phyloP scores from a whole-genome alignment of 1,139 yeast genomes.

The Suhomyces taliae region DNA sequence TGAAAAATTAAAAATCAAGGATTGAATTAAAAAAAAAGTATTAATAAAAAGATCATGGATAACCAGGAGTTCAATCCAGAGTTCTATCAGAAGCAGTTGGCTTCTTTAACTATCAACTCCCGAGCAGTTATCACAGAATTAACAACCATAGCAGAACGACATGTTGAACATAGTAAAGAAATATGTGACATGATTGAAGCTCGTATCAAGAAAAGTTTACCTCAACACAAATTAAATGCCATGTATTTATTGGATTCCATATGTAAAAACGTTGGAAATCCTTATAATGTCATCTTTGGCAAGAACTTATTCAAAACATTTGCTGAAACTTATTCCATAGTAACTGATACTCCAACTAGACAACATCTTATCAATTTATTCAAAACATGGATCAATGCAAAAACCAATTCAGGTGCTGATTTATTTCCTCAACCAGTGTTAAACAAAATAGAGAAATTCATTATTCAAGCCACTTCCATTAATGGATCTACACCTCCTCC shows the following conservation, averaged over 20 bases:
- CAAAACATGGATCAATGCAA: conserved; percentile 40
- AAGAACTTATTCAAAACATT: conserved; percentile 34
- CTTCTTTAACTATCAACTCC: conserved; percentile 39
- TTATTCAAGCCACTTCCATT: conserved; percentile 39
- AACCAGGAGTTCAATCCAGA: conserved; percentile 25
- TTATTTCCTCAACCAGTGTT: conserved; percentile 34
- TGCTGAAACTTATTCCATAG: conserved; percentile 40
- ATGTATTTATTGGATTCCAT: conserved; percentile 46
- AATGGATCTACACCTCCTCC: conserved; percentile 12
- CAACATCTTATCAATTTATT: conserved; percentile 40
- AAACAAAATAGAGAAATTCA: conserved; percentile 38
- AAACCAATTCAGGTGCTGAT: conserved; percentile 35
- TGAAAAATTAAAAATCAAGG: too few relatives aligned
- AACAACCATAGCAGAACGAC: conserved; percentile 38
- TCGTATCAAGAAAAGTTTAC: conserved; percentile 38
- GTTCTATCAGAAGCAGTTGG: conserved; percentile 32
- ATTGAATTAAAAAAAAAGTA: not conserved
- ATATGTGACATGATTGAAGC: conserved; percentile 36
- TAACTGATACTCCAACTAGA: conserved; percentile 40
- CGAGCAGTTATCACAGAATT: conserved; percentile 41
- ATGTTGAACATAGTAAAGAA: conserved; percentile 30
- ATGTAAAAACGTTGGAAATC: conserved; percentile 45
- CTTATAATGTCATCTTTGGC: conserved; percentile 42
- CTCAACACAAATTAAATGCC: conserved; percentile 39
- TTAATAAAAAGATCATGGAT: conserved; percentile 1